Percentiles rank a stretch among this genome's conserved stretches.
These are phyloP conservation scores for Sugiyamaella pinicola DNA, from an alignment of 1,139 yeast genomes.

Conservation along the genomic window DNA sequence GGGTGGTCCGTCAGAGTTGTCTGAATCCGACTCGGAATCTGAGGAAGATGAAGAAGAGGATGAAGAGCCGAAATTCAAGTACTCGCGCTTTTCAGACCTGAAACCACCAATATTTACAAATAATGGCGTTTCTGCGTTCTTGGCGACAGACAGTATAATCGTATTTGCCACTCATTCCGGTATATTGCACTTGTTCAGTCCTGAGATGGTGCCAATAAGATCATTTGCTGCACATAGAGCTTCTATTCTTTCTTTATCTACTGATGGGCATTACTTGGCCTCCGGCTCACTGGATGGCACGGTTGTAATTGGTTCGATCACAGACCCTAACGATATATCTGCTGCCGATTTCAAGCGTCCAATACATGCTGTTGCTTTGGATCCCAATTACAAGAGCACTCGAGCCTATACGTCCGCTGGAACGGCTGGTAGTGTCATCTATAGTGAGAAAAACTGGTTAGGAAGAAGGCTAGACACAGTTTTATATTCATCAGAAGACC, in stretches of 20 bases:
- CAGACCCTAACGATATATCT: conserved; percentile 62
- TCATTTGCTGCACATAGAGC: conserved; percentile 86
- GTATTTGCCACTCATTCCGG: conserved; percentile 93
- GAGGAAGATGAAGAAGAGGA: conserved; percentile 52
- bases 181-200: conserved; percentile 63
- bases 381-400: conserved; percentile 62
- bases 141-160: conserved; percentile 59
- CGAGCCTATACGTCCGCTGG: conserved; percentile 85
- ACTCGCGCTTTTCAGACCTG: conserved; percentile 63
- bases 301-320: conserved; percentile 73
- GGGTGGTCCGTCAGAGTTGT: conserved; percentile 18
- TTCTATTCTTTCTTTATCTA: conserved; percentile 66
- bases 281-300: conserved; percentile 95
- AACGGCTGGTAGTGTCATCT: conserved; percentile 78
- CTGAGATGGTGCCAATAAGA: conserved; percentile 60
- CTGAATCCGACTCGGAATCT: conserved; percentile 20
- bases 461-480: conserved; percentile 73
- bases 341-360: conserved; percentile 89
- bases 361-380: conserved; percentile 81
- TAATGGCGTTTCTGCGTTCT: conserved; percentile 76
- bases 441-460: conserved; percentile 82
- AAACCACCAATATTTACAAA: conserved; percentile 68
- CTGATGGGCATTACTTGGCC: conserved; percentile 73
- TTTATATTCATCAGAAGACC: conserved; percentile 65
- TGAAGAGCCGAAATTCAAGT: conserved; percentile 75